These are phyloP conservation scores for Tetrapisispora iriomotensis DNA, from an alignment of 805 yeast species.

Conservation along the genomic window DNA sequence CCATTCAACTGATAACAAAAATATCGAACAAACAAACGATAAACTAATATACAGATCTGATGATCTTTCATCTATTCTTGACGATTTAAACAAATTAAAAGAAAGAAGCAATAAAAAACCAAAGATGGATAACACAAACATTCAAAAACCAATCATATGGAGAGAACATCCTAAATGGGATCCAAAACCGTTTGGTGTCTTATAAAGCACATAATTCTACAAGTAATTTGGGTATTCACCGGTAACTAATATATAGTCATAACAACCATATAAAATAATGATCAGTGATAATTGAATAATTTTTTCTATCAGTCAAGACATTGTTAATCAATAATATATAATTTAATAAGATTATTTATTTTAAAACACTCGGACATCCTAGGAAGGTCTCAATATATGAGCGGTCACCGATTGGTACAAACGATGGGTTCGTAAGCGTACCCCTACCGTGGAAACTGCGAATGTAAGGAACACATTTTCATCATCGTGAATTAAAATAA, in stretches of 20 bases:
- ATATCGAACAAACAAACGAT: no score
- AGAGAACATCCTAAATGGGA: conserved; percentile 31
- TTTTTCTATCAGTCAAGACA: no score
- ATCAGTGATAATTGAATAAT: no score
- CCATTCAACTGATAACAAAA: no score
- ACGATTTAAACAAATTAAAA: conserved; percentile 27
- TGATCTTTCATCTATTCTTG: no score
- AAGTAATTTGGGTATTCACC: no score
- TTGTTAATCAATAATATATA: no score
- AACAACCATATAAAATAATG: no score
- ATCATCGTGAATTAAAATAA: conserved; percentile 41
- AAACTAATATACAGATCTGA: no score
- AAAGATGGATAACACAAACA: background rate
- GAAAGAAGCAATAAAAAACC: conserved; percentile 13
- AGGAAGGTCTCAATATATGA: conserved; percentile 58
- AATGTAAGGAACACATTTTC: conserved; percentile 66
- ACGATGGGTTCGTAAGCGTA: conserved; percentile 75
- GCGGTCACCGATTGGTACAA: conserved; percentile 73
- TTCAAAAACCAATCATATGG: conserved; percentile 2
- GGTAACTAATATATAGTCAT: no score
- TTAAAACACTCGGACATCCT: conserved; percentile 71
- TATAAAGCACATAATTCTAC: no score
- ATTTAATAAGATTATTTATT: background rate
- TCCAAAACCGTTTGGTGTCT: conserved; percentile 46
- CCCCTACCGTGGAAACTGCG: conserved; percentile 95